Base-by-base conservation (phyloP, 2,329 filamentous ascomycete species). In the Colletotrichum tabaci region DNA sequence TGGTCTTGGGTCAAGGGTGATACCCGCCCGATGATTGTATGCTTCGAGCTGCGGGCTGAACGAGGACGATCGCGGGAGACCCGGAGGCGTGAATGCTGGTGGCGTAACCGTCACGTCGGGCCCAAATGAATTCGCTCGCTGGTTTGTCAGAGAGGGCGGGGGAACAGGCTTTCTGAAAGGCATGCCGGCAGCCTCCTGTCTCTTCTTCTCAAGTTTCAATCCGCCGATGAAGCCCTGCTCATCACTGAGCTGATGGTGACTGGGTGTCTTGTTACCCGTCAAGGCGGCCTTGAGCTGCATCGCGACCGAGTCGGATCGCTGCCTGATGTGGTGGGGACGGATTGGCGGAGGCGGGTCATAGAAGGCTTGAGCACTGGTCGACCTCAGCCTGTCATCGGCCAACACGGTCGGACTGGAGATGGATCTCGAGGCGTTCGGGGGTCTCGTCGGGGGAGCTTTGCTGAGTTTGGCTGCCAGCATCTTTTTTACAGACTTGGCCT, bases 201-300 rank as follows among this genome's bases (percentile, higher is more conserved):
- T 79, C 66, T 84, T 78, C 57, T 82, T 77, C 57, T 84, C 83
- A 18, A 84, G 77, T 67, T 84, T 85, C 64, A 80, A 80, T 23
- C 81, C 82, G 1, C 84, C 82, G 30, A 85, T 80, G 72, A 85
- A 85, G 15, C 79, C 79, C 2, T 76, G 77, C 7, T 81, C 75
- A n/a, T 73, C 74, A 10, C 38, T 53, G 46, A 9, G 16, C 3
- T 53, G 65, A 16, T 26, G 23, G 9, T 35, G 49, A 35, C 12
- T 46, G 16, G 49, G 75, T 71, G 23, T 66, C 73, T 60, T 77
- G 10, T 66, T 21, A n/a, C 72, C 72, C 8, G 70, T 73, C 38
- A 74, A 50, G 12, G 63, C 72, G 6, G 72, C 72, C 38, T 68
- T 68, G 9, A 74, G 21, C 49, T 74, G 73, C 63, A 73, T 72